Conservation (phyloP, 2,329 filamentous ascomycete genomes). For the Monosporascus cannonballus region DNA sequence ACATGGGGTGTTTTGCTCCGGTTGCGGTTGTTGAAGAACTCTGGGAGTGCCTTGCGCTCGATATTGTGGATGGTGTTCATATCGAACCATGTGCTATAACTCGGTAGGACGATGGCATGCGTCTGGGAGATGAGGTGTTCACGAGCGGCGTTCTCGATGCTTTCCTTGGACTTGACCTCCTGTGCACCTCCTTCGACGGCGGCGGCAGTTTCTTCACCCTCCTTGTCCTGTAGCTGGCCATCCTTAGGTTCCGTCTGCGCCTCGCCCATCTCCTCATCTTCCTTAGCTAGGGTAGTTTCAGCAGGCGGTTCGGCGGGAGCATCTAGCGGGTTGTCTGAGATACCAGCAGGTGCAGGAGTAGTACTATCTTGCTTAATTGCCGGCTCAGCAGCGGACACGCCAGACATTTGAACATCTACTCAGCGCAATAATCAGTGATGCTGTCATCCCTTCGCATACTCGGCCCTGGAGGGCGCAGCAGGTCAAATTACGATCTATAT, state of each 20-base stretch:
- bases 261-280: constrained; percentile 79
- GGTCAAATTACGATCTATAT: constrained; percentile 1
- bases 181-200: constrained; percentile 43
- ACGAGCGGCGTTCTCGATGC: constrained; percentile 77
- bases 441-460: neutral
- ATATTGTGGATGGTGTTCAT: constrained; percentile 89
- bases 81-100: constrained; percentile 98
- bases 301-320: constrained; percentile 58
- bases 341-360: constrained; percentile 48
- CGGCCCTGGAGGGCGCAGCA: constrained; percentile 1
- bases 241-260: constrained; percentile 47
- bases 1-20: constrained; percentile 95
- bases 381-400: constrained; percentile 39
- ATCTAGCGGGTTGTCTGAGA: constrained; percentile 61
- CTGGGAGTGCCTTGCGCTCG: constrained; percentile 89
- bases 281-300: constrained; percentile 53
- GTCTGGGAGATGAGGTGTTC: constrained; percentile 91
- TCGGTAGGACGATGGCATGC: constrained; percentile 91
- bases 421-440: constrained; percentile 14
- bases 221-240: constrained; percentile 33
- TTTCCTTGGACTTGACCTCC: constrained; percentile 69
- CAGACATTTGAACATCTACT: constrained; percentile 60
- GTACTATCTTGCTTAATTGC: constrained; percentile 56
- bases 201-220: constrained; percentile 38
- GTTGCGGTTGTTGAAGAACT: constrained; percentile 98